phyloP scores from a whole-genome alignment of 768 basidiomycete genomes.

The Neoboletus subvelutipes region DNA sequence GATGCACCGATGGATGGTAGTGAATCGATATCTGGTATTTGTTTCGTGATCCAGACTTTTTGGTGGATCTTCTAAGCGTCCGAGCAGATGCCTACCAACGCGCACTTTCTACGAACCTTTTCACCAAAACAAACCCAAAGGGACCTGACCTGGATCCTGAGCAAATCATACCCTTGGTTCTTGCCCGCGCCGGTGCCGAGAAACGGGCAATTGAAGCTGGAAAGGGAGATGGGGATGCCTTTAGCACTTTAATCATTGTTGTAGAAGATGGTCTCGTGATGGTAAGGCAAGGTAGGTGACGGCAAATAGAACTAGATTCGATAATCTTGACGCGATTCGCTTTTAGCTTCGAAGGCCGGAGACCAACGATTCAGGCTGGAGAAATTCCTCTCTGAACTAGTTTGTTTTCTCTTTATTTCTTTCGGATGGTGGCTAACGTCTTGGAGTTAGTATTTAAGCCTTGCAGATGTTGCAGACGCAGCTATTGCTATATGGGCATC shows the following conservation, averaged over 20 bases:
- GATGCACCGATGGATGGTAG: constrained; percentile 19
- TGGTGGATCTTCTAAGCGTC: constrained; percentile 7
- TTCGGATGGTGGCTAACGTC: not conserved
- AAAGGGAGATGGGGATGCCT: constrained; percentile 49
- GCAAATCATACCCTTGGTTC: constrained; percentile 59
- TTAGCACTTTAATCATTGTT: constrained; percentile 53
- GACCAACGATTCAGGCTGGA: constrained; percentile 81
- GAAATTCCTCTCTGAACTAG: constrained; percentile 75
- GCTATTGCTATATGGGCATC: constrained; percentile 63
- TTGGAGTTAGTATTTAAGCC: constrained; percentile 43
- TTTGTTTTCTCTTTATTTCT: constrained; percentile 40
- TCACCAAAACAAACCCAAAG: constrained; percentile 36
- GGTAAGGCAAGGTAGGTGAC: constrained; percentile 53
- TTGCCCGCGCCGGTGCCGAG: constrained; percentile 66
- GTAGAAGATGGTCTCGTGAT: constrained; percentile 64
- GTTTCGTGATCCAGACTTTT: not conserved
- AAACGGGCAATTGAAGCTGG: constrained; percentile 52
- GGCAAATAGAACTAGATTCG: not conserved
- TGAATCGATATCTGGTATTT: constrained; percentile 30
- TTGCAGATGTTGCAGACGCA: constrained; percentile 49
- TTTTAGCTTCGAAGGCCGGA: constrained; percentile 58
- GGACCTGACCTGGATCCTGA: constrained; percentile 50
- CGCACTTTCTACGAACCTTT: constrained; percentile 53
- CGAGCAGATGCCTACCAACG: constrained; percentile 54
- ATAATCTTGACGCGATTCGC: not conserved